Percentiles rank a stretch among this genome's conserved stretches.
phyloP scores from a whole-genome alignment of 2,329 filamentous ascomycete genomes.

The Pseudogymnoascus sp. region DNA sequence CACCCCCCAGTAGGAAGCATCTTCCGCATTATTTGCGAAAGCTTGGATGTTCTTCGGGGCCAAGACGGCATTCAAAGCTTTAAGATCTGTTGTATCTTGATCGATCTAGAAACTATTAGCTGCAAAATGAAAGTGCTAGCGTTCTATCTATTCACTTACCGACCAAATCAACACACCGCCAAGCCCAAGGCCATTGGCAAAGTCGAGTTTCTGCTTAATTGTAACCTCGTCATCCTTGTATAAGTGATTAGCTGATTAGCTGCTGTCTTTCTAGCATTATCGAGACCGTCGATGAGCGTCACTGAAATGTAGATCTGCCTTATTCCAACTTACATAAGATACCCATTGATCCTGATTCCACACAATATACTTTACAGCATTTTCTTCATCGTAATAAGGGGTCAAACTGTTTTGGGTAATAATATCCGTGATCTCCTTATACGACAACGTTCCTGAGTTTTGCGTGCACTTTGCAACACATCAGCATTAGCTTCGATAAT shows the following conservation, averaged over 20 bases:
- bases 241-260: conserved; percentile 26
- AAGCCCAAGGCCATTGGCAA: conserved; percentile 21
- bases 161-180: neutral
- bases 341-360: conserved; percentile 36
- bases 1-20: neutral
- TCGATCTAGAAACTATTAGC: conserved; percentile 4
- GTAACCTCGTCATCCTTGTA: conserved; percentile 24
- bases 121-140: neutral
- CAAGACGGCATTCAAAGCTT: neutral
- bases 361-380: conserved; percentile 29
- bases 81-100: conserved; percentile 2
- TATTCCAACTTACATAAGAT: conserved; percentile 12
- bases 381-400: conserved; percentile 18
- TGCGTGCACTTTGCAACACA: conserved; percentile 25
- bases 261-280: conserved; percentile 10
- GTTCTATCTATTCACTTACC: neutral
- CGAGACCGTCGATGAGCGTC: neutral
- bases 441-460: conserved; percentile 28
- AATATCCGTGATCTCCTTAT: conserved; percentile 32
- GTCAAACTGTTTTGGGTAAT: conserved; percentile 18
- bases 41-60: neutral
- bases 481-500: neutral
- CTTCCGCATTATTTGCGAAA: neutral
- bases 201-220: conserved; percentile 21
- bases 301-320: neutral